Evolutionary conservation across 257 asterid genomes (phyloP).

Genomic region (Primulina huaijiensis): DNA sequence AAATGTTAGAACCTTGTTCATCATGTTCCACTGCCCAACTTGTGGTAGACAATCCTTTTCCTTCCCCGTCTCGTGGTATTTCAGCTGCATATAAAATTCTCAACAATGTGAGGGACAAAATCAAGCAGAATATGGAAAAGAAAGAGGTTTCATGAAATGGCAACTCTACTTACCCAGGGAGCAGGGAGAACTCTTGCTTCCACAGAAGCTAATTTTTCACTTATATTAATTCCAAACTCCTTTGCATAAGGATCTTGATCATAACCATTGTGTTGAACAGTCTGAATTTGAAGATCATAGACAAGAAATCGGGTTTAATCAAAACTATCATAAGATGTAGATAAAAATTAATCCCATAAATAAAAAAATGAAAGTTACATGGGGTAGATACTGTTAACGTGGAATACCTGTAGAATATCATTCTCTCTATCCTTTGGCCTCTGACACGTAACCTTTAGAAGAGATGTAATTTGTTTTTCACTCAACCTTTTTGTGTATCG

Average conservation of each 20-base stretch:
- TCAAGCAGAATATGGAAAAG: neutral
- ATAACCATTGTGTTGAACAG: constrained; percentile 79
- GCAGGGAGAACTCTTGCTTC: constrained; percentile 99
- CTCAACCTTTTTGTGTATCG: constrained; percentile 94
- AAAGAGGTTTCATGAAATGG: constrained; percentile 2
- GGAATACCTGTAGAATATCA: constrained; percentile 77
- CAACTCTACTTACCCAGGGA: constrained; percentile 76
- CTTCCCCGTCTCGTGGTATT: constrained; percentile 89
- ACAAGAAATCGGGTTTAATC: neutral
- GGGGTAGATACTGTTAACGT: neutral
- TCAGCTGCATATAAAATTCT: constrained; percentile 48
- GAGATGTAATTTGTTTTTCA: constrained; percentile 92
- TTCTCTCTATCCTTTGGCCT: constrained; percentile 95
- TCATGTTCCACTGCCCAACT: constrained; percentile 99
- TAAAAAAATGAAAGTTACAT: neutral
- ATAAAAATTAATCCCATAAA: neutral
- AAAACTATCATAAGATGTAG: constrained; percentile 6
- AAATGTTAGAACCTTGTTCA: constrained; percentile 69
- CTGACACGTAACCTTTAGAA: constrained; percentile 92
- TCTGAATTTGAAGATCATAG: constrained; percentile 41
- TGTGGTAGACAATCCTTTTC: constrained; percentile 97
- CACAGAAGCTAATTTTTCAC: constrained; percentile 77
- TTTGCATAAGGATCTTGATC: constrained; percentile 91
- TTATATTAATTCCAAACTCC: constrained; percentile 88
- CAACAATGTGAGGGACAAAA: constrained; percentile 18